Conservation (phyloP, 2,329 filamentous ascomycete genomes). For the Catunica adiposa region DNA sequence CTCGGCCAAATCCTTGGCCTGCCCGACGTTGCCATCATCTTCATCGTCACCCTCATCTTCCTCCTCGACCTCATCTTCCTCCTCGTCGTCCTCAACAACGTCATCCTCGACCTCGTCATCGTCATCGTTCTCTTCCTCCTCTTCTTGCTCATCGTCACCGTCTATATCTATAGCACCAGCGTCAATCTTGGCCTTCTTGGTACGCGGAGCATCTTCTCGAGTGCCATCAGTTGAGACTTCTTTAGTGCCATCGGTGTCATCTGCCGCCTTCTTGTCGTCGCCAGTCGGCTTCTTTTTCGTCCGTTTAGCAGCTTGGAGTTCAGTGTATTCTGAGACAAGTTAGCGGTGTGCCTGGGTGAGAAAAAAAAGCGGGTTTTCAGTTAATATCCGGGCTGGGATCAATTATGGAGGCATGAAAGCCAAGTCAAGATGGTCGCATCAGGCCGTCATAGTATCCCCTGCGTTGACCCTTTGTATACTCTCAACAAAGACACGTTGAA, state of each 20-base stretch:
- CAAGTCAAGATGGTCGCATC: no score
- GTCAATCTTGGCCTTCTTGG: conserved; percentile 33
- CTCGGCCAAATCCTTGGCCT: conserved; percentile 28
- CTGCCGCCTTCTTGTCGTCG: conserved; percentile 21
- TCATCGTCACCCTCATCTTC: conserved; percentile 29
- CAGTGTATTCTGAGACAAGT: conserved; percentile 45
- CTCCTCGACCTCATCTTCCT: conserved; percentile 24
- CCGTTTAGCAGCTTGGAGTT: conserved; percentile 57
- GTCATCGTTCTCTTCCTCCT: conserved; percentile 33
- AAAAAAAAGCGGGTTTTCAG: background rate
- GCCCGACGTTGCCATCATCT: conserved; percentile 27
- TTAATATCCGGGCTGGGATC: no score
- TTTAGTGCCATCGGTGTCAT: conserved; percentile 6
- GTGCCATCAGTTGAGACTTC: background rate
- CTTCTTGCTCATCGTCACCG: conserved; percentile 23
- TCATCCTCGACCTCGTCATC: conserved; percentile 25
- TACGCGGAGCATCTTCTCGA: conserved; percentile 16
- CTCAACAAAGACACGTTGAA: background rate
- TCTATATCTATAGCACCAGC: conserved; percentile 22
- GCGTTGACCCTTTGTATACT: no score
- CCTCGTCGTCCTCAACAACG: conserved; percentile 21
- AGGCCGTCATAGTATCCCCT: no score
- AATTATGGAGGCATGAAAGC: no score
- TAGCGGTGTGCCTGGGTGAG: background rate
- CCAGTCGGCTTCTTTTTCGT: conserved; percentile 22